Conservation (phyloP, 2,329 filamentous ascomycete species). For the Plenodomus lindquistii region DNA sequence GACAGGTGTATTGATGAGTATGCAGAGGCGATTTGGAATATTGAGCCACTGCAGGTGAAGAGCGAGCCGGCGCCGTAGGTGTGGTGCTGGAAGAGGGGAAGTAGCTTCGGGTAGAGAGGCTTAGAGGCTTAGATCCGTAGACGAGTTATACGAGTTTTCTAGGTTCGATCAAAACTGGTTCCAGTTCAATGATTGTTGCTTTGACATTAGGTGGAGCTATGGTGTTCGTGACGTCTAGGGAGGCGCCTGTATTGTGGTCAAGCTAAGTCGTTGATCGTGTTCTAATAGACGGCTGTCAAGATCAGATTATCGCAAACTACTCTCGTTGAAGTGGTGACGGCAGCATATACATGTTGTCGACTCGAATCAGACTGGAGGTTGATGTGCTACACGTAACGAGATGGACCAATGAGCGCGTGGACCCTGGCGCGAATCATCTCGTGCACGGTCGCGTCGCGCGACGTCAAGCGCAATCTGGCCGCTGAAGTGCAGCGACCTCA, state of each 20-base stretch:
- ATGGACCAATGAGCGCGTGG: not conserved
- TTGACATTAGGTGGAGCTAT: no score
- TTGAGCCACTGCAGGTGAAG: constrained; percentile 72
- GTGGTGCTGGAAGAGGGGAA: not conserved
- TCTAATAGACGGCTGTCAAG: no score
- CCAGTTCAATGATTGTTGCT: no score
- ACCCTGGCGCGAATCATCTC: constrained; percentile 23
- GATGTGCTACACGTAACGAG: not conserved
- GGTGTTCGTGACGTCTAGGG: no score
- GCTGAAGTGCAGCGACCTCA: constrained; percentile 31
- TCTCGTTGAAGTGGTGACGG: not conserved
- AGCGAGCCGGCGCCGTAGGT: constrained; percentile 23
- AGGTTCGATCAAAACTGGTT: no score
- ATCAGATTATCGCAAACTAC: no score
- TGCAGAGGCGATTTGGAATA: constrained; percentile 95
- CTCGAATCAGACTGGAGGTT: not conserved
- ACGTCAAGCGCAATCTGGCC: constrained; percentile 42
- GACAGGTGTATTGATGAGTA: constrained; percentile 97
- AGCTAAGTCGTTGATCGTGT: no score
- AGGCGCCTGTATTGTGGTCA: no score
- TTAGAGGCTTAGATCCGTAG: constrained; percentile 5
- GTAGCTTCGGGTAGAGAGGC: not conserved
- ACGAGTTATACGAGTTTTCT: not conserved
- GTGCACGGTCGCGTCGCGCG: constrained; percentile 28
- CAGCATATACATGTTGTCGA: not conserved